These are phyloP conservation scores for Thielaviopsis populi DNA, from an alignment of 2,329 filamentous ascomycete genomes.

Conservation along the genomic window DNA sequence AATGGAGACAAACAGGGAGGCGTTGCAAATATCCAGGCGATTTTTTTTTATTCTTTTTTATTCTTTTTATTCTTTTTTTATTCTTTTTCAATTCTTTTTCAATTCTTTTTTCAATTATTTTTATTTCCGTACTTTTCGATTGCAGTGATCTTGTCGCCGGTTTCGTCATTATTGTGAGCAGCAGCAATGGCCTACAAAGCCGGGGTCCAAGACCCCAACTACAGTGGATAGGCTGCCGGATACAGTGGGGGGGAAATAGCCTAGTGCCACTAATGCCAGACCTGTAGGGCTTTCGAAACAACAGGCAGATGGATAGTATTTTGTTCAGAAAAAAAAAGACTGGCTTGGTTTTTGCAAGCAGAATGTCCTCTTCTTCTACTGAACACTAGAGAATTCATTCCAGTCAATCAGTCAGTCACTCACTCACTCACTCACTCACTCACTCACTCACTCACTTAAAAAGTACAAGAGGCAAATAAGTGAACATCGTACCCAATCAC, in stretches of 20 bases:
- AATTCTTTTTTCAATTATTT: background rate
- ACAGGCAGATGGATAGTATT: background rate
- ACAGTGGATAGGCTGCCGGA: background rate
- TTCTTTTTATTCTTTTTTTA: background rate
- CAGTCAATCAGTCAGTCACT: no score
- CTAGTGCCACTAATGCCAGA: no score
- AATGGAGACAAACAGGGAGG: background rate
- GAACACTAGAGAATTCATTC: no score
- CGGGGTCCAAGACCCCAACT: background rate
- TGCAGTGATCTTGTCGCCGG: background rate
- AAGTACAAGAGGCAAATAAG: no score
- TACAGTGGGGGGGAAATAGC: background rate
- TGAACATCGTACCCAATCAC: no score
- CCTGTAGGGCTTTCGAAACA: background rate
- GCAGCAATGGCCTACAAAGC: background rate
- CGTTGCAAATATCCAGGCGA: background rate
- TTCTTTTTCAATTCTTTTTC: no score
- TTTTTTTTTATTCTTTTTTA: no score
- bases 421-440: no score
- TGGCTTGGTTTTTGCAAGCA: no score
- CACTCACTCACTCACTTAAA: no score
- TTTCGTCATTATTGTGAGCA: background rate
- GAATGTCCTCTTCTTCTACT: no score
- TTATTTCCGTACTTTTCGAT: background rate
- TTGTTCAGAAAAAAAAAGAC: no score